A percentile compares a stretch with the other conserved stretches of the same genome.
These are phyloP conservation scores for Limonium bicolor DNA, from an alignment of 148 eudicot species.

Conservation along the genomic window DNA sequence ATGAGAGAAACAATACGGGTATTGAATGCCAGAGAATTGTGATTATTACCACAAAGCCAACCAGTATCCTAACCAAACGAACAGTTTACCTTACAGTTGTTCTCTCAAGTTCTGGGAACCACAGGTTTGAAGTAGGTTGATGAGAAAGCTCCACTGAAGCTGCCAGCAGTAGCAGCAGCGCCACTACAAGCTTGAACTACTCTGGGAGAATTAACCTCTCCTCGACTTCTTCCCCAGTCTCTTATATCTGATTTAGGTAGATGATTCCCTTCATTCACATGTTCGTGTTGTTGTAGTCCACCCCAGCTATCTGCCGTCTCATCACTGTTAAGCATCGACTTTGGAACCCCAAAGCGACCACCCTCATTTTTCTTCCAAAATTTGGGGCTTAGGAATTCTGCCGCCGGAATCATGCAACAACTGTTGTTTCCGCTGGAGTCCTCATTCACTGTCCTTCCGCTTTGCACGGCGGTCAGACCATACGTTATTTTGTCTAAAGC, in stretches of 20 bases:
- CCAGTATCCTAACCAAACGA: no score
- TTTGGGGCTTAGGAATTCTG: constrained; percentile 65
- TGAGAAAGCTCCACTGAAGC: constrained; percentile 19
- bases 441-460: constrained; percentile 28
- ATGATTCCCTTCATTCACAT: no score
- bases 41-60: no score
- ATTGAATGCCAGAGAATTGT: no score
- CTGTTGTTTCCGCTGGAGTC: constrained; percentile 27
- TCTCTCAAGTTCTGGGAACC: constrained; percentile 14
- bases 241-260: no score
- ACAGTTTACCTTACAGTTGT: constrained; percentile 3
- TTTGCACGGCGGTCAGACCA: constrained; percentile 42
- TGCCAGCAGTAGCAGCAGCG: no score
- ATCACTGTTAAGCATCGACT: no score
- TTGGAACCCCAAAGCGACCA: constrained; percentile 21
- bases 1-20: no score
- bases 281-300: no score
- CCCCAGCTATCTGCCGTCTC: no score
- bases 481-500: constrained; percentile 52
- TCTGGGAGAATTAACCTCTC: constrained; percentile 9
- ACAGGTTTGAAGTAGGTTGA: constrained; percentile 14
- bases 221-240: constrained; percentile 3
- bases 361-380: constrained; percentile 52
- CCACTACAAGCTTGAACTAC: constrained; percentile 19
- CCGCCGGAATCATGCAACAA: constrained; percentile 48